phyloP scores from a whole-genome alignment of 495 filamentous ascomycete species.

The Aspergillus leporis region DNA sequence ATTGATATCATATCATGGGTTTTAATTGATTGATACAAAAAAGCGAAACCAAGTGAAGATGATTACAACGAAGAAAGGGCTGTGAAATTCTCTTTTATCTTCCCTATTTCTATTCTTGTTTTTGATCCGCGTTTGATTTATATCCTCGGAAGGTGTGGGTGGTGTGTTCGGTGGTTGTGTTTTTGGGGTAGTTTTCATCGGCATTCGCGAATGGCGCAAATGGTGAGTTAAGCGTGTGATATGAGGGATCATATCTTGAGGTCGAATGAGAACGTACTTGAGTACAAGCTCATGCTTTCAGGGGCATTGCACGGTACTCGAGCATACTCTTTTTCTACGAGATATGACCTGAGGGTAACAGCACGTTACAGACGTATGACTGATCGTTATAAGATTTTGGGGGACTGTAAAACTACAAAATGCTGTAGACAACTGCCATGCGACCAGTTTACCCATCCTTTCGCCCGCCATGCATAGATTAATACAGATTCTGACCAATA shows the following conservation, averaged over 20 bases:
- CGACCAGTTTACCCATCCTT: not conserved
- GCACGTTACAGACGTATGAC: no score
- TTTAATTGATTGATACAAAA: constrained; percentile 10
- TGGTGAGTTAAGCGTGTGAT: not conserved
- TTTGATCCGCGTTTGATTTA: not conserved
- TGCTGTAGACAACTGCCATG: not conserved
- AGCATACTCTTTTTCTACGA: not conserved
- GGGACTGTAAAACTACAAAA: not conserved
- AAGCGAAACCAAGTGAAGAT: constrained; percentile 1
- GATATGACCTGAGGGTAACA: not conserved
- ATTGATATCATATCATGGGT: constrained; percentile 9
- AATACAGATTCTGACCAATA: not conserved
- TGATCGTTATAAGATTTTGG: no score
- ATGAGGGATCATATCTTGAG: not conserved
- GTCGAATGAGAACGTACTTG: not conserved
- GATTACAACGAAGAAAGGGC: not conserved
- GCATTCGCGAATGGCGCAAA: not conserved
- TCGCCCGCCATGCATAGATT: not conserved
- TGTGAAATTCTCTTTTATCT: not conserved
- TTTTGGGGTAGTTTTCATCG: not conserved
- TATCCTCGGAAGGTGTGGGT: not conserved
- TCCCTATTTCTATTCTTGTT: not conserved
- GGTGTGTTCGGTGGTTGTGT: not conserved
- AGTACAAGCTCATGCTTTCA: not conserved
- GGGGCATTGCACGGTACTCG: no score